These are phyloP conservation scores for Penicillium riverlandense DNA, from an alignment of 495 filamentous ascomycete genomes.

Conservation along the genomic window DNA sequence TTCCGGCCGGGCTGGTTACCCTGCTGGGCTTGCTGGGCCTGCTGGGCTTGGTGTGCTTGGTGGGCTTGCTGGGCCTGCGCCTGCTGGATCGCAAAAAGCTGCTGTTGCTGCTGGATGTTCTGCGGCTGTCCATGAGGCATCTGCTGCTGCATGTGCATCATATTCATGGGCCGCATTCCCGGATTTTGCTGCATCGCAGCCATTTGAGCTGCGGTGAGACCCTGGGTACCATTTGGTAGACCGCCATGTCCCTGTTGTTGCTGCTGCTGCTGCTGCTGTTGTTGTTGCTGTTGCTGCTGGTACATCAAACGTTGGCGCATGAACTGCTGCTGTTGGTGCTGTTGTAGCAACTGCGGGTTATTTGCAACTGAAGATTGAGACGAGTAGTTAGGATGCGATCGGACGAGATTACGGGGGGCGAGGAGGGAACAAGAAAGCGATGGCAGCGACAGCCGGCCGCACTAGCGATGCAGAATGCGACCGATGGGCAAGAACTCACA, in stretches of 20 bases:
- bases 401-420: constrained; percentile 1
- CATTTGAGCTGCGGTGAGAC: constrained; percentile 48
- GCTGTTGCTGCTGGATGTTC: constrained; percentile 39
- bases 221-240: constrained; percentile 54
- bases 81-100: constrained; percentile 35
- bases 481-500: constrained; percentile 20
- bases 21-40: constrained; percentile 31
- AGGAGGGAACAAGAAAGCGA: neutral
- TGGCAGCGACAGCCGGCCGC: neutral
- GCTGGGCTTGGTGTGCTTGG: constrained; percentile 19
- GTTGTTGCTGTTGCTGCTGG: constrained; percentile 35
- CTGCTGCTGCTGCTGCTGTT: constrained; percentile 31
- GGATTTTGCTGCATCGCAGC: constrained; percentile 46
- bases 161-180: constrained; percentile 36
- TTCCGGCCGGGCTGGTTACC: constrained; percentile 35
- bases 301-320: constrained; percentile 25
- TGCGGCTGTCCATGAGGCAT: constrained; percentile 48
- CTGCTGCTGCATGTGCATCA: constrained; percentile 42
- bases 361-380: constrained; percentile 32
- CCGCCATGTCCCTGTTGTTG: constrained; percentile 44
- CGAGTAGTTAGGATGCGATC: constrained; percentile 8
- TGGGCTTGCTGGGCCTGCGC: too few species aligned
- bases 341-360: constrained; percentile 46
- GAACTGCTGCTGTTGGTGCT: constrained; percentile 39
- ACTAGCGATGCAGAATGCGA: neutral